Conservation (phyloP, 768 basidiomycete species). For the Russula dissimulans region DNA sequence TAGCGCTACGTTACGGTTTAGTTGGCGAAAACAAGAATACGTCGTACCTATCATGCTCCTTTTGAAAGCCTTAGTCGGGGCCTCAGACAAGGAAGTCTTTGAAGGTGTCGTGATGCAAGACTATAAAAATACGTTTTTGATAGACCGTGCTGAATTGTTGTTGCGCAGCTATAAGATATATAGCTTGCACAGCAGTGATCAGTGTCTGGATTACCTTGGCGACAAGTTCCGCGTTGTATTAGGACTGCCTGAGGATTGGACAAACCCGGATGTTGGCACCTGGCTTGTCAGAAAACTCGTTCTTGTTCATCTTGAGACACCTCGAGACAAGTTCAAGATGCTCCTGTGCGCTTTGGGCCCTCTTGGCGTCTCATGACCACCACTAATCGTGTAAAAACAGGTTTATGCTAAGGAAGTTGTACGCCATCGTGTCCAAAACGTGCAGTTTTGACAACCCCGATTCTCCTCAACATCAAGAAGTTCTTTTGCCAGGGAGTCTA, state of each 20-base stretch:
- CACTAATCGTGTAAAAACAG: constrained; percentile 31
- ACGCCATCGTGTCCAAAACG: constrained; percentile 78
- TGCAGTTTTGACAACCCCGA: constrained; percentile 96
- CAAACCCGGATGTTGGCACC: constrained; percentile 67
- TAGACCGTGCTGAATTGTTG: constrained; percentile 91
- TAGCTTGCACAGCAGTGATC: constrained; percentile 74
- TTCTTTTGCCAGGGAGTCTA: constrained; percentile 82
- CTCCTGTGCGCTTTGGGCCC: constrained; percentile 56
- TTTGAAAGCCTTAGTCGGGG: constrained; percentile 84
- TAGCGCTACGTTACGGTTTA: constrained; percentile 93
- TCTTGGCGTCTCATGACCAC: not conserved
- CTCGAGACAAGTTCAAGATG: constrained; percentile 92
- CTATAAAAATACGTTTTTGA: constrained; percentile 93
- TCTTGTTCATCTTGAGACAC: constrained; percentile 78
- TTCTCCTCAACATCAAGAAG: constrained; percentile 97
- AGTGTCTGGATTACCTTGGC: constrained; percentile 91
- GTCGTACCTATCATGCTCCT: constrained; percentile 96
- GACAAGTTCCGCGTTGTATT: constrained; percentile 94
- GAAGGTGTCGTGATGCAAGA: constrained; percentile 95
- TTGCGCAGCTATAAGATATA: constrained; percentile 94
- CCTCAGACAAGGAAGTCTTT: constrained; percentile 94
- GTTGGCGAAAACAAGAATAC: constrained; percentile 97
- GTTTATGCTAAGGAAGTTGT: constrained; percentile 96
- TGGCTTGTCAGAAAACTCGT: constrained; percentile 81
- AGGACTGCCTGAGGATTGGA: constrained; percentile 88